These are phyloP conservation scores for Chaetoceros muelleri DNA, from an alignment of 108 stramenopile species.

Conservation along the genomic window DNA sequence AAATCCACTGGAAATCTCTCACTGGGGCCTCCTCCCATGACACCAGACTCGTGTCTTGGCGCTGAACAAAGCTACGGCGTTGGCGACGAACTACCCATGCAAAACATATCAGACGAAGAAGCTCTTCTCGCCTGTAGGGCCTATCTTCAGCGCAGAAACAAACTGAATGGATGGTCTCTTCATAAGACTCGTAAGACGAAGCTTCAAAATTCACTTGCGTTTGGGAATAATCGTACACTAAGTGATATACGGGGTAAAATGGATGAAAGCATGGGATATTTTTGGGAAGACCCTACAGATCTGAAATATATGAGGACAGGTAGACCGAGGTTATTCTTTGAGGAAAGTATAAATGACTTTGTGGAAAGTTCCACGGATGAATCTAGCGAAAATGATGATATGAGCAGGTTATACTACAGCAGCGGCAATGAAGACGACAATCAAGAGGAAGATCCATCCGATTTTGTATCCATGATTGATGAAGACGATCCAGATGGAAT, in stretches of 20 bases:
- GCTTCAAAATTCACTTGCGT: constrained; percentile 15
- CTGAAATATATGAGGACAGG: background rate
- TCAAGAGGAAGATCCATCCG: constrained; percentile 5
- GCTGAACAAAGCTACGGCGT: no score
- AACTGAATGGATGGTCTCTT: constrained; percentile 38
- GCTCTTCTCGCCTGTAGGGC: constrained; percentile 62
- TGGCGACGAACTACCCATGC: no score
- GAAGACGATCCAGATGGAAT: constrained; percentile 16
- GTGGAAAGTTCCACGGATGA: background rate
- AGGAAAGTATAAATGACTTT: background rate
- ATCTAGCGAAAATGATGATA: background rate
- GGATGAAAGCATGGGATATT: constrained; percentile 4
- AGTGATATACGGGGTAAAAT: no score
- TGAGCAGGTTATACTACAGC: no score
- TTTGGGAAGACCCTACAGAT: constrained; percentile 6
- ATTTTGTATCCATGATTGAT: constrained; percentile 1
- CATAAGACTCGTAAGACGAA: constrained; percentile 28
- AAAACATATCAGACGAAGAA: constrained; percentile 40
- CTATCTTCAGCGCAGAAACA: constrained; percentile 47
- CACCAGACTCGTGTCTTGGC: no score
- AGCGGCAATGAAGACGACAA: constrained; percentile 3
- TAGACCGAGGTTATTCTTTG: background rate
- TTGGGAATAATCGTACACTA: constrained; percentile 24
- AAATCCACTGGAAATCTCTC: no score
- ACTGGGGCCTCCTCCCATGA: no score